Evolutionary conservation across 2,329 filamentous ascomycete genomes (phyloP).

Genomic region (Drechslerella coelobrocha): DNA sequence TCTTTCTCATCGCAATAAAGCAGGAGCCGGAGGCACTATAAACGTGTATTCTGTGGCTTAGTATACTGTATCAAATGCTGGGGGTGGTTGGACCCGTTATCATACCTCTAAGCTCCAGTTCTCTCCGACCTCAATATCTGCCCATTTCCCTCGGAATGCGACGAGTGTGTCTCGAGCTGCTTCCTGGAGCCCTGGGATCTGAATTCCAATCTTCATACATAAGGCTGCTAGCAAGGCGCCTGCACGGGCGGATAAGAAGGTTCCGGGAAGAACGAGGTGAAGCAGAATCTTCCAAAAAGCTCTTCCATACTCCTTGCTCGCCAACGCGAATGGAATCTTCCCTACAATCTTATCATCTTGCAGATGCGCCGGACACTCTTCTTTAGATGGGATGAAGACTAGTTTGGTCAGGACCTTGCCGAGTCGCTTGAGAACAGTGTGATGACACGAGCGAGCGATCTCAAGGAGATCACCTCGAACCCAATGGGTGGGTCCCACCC

Average conservation of each 20-base stretch:
- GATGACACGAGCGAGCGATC: slow-evolving; percentile 64
- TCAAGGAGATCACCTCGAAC: slow-evolving; percentile 63
- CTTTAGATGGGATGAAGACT: slow-evolving; percentile 59
- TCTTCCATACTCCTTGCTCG: slow-evolving; percentile 56
- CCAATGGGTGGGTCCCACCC: slow-evolving; percentile 56
- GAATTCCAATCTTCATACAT: slow-evolving; percentile 61
- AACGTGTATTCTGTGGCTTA: background rate
- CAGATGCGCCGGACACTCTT: slow-evolving; percentile 61
- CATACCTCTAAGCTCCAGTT: slow-evolving; percentile 60
- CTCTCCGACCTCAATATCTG: slow-evolving; percentile 62
- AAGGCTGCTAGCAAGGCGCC: slow-evolving; percentile 62
- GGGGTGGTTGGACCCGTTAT: slow-evolving; percentile 58
- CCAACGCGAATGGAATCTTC: slow-evolving; percentile 61
- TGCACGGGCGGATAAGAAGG: slow-evolving; percentile 60
- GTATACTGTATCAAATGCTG: slow-evolving; percentile 7
- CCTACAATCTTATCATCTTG: slow-evolving; percentile 57
- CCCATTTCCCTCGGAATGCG: slow-evolving; percentile 61
- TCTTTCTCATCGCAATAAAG: slow-evolving; percentile 62
- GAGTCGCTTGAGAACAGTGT: slow-evolving; percentile 61
- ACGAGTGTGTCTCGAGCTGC: slow-evolving; percentile 60
- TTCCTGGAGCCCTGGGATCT: slow-evolving; percentile 59
- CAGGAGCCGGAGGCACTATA: slow-evolving; percentile 54
- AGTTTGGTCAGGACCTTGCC: slow-evolving; percentile 62
- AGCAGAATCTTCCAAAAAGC: slow-evolving; percentile 63
- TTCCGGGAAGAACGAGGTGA: slow-evolving; percentile 63